A percentile compares a stretch with the other conserved stretches of the same genome.
These are phyloP conservation scores for Cyberlindnera subsufficiens DNA, from an alignment of 805 yeast species.

Conservation along the genomic window DNA sequence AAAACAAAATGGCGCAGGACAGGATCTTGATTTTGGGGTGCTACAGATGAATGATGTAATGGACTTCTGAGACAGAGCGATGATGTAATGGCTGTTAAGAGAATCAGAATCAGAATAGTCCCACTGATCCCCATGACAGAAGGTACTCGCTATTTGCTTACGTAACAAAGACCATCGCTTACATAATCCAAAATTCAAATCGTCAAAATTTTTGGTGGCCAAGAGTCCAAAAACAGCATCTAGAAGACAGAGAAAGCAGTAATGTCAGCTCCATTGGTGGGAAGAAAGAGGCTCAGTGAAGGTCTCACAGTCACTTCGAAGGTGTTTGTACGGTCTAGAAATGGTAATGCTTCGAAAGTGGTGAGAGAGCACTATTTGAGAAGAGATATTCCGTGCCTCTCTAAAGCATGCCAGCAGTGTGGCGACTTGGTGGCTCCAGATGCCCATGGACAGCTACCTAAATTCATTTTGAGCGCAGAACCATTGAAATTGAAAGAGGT, in stretches of 20 bases:
- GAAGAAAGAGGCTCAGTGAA: constrained; percentile 36
- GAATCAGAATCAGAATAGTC: no score
- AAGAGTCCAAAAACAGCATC: not conserved
- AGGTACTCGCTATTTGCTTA: no score
- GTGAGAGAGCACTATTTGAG: constrained; percentile 93
- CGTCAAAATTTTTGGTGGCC: not conserved
- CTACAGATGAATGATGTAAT: no score
- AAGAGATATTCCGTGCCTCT: constrained; percentile 87
- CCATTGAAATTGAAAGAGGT: constrained; percentile 48
- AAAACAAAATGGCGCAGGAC: no score
- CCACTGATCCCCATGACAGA: no score
- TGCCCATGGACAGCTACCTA: constrained; percentile 61
- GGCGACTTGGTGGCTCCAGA: constrained; percentile 47
- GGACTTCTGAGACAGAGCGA: no score
- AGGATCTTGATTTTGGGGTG: no score
- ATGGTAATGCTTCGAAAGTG: constrained; percentile 85
- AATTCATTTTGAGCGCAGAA: constrained; percentile 53
- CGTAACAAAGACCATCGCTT: no score
- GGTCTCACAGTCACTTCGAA: constrained; percentile 73
- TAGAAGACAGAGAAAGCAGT: not conserved
- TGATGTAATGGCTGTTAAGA: no score
- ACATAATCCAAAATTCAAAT: no score
- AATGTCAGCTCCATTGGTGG: constrained; percentile 10
- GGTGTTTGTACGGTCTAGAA: constrained; percentile 85
- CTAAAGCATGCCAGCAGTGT: constrained; percentile 64